Evolutionary conservation across 768 basidiomycete species (phyloP).

Genomic region (Gymnopilus dilepis): DNA sequence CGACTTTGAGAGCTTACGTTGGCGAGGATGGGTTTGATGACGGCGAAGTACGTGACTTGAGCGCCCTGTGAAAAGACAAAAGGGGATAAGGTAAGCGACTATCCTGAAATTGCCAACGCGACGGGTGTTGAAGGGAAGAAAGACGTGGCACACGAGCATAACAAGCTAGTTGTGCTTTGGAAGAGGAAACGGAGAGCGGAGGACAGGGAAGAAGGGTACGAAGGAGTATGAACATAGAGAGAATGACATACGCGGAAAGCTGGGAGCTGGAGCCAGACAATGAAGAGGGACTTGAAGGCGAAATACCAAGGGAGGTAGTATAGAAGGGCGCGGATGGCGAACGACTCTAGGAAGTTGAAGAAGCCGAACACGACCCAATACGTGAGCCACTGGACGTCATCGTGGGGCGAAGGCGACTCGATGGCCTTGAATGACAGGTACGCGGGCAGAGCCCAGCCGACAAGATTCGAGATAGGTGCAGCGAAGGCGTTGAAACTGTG

Average conservation of each 20-base stretch:
- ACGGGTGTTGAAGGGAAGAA: conserved; percentile 17
- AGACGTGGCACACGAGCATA: conserved; percentile 31
- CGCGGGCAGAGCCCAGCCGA: conserved; percentile 94
- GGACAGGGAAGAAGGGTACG: not conserved
- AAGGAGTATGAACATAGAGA: conserved; percentile 12
- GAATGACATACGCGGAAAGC: conserved; percentile 72
- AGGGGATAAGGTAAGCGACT: conserved; percentile 23
- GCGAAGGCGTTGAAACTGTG: conserved; percentile 93
- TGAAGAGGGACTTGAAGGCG: conserved; percentile 88
- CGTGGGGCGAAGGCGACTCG: conserved; percentile 80
- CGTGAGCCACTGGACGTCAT: conserved; percentile 95
- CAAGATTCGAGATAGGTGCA: conserved; percentile 88
- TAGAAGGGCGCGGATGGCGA: conserved; percentile 82
- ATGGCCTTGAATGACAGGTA: conserved; percentile 96
- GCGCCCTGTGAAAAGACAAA: conserved; percentile 68
- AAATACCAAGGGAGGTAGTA: conserved; percentile 97
- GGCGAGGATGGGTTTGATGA: conserved; percentile 81
- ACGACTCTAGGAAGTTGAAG: conserved; percentile 90
- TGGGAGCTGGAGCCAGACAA: conserved; percentile 91
- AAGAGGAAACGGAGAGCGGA: not conserved
- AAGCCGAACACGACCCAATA: conserved; percentile 97
- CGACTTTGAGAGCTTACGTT: conserved; percentile 57
- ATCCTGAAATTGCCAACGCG: conserved; percentile 21
- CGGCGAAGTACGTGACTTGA: conserved; percentile 74
- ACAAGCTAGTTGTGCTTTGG: not conserved